A percentile compares a stretch with the other conserved stretches of the same genome.
Evolutionary conservation across 2,329 filamentous ascomycete genomes (phyloP).

Genomic region (Botrytis aclada): DNA sequence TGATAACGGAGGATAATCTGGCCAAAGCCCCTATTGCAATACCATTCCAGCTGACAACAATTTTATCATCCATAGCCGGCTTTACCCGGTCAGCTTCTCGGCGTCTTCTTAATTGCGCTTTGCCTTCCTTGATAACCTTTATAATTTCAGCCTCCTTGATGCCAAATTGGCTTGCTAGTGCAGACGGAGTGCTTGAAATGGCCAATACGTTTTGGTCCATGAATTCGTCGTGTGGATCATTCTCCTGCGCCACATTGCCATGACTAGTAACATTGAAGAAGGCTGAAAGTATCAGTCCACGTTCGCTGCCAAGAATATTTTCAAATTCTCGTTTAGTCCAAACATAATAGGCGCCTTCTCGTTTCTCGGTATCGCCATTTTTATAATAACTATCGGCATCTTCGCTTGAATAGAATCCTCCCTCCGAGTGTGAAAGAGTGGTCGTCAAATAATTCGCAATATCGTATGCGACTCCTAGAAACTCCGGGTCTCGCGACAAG

Average conservation of each 20-base stretch:
- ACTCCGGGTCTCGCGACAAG: constrained; percentile 54
- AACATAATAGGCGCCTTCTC: constrained; percentile 90
- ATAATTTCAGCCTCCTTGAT: constrained; percentile 67
- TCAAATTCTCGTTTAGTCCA: constrained; percentile 90
- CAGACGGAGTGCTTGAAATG: constrained; percentile 62
- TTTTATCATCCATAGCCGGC: constrained; percentile 82
- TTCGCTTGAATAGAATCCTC: constrained; percentile 84
- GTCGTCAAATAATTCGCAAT: constrained; percentile 82
- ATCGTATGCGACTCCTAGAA: constrained; percentile 75
- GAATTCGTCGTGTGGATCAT: constrained; percentile 91
- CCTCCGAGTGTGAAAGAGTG: constrained; percentile 63
- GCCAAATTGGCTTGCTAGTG: constrained; percentile 72
- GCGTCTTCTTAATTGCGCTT: constrained; percentile 65
- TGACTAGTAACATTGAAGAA: constrained; percentile 83
- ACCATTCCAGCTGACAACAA: constrained; percentile 84
- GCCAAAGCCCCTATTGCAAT: constrained; percentile 82
- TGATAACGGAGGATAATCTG: constrained; percentile 67
- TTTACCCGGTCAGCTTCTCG: constrained; percentile 71
- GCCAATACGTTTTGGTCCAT: constrained; percentile 88
- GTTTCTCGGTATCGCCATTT: constrained; percentile 73
- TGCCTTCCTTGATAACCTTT: constrained; percentile 63
- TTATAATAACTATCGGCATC: constrained; percentile 81
- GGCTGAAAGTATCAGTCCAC: constrained; percentile 70
- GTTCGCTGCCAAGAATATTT: constrained; percentile 63
- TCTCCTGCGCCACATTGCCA: constrained; percentile 78